Base-by-base conservation (phyloP, 176 grass and related monocot genomes). In the Carex parvula region DNA sequence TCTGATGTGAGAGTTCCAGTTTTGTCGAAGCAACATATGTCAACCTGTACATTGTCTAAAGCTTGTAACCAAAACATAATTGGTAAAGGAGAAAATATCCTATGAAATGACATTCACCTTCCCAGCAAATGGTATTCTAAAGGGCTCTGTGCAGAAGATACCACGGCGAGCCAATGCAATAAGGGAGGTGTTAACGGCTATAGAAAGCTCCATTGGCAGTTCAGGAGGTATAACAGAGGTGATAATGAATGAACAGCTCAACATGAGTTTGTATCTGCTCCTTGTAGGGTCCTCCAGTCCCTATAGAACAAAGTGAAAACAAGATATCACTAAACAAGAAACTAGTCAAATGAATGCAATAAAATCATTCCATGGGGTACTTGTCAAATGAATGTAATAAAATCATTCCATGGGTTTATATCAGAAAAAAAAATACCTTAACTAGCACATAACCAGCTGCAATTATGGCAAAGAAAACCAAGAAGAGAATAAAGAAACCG, bases 1-100 rank as follows among this genome's bases (percentile, higher is more conserved):
- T 99, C 96, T 53, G 96, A 99, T 48, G 96, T 99, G 46, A 99
- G 87, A 84, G 96, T 99, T 78, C 96, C 96, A 21, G 93, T 99
- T 88, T 99, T 99, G 83, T 99, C 96, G 9, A 95, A 99, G 87
- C 96, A 95, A 85, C 96, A 99, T 86, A 99, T 99, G 89, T 99
- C 96, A 90, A 98, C 95, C 95, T 98, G 91, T 33, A 83, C 35
- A 61, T 54, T 32, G 65, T 56, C 24, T 67, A 87, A 66, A 93
- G 58, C 67, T 84, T 68, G 41, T 88, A 54, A 83, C 65, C 75
- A 72, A 88, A 72, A 84, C 48, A 84, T 6, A 81, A 83, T 56
- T 14, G 84, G 61, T 18, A 67, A 79, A 55, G 33, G 72, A 15
- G 11, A 78, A 64, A 18, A 72, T 26, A 64, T 58, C n/a, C n/a